Conservation (phyloP, 495 filamentous ascomycete species). For the Neurospora sp. region DNA sequence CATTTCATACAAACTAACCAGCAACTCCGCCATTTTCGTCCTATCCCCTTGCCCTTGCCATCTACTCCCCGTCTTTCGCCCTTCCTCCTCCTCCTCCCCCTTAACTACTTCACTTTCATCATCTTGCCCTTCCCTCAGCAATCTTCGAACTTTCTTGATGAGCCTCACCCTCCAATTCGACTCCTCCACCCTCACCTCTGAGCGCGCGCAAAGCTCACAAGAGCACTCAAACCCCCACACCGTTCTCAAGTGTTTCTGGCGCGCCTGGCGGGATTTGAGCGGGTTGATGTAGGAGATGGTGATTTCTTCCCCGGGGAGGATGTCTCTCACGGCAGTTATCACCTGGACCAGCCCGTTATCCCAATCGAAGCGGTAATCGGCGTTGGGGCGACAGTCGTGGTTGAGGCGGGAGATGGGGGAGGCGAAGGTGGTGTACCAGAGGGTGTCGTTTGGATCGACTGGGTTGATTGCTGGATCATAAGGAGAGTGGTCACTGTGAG, state of each 20-base stretch:
- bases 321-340: constrained; percentile 27
- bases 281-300: constrained; percentile 33
- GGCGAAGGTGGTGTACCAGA: constrained; percentile 17
- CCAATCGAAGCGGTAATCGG: constrained; percentile 31
- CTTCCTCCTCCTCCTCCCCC: constrained; percentile 10
- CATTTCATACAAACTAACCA: constrained; percentile 27
- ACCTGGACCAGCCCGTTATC: constrained; percentile 21
- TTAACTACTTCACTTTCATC: neutral
- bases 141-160: constrained; percentile 10
- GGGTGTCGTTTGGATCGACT: constrained; percentile 10
- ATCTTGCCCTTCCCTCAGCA: constrained; percentile 19
- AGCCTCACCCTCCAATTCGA: constrained; percentile 24
- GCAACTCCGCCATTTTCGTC: constrained; percentile 26
- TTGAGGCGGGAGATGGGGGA: constrained; percentile 31
- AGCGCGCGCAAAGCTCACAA: constrained; percentile 23
- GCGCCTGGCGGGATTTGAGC: constrained; percentile 14
- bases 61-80: constrained; percentile 11
- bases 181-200: constrained; percentile 11
- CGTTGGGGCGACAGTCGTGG: constrained; percentile 36
- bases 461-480: no score
- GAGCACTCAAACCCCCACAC: constrained; percentile 34
- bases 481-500: no score
- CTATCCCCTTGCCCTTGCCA: neutral
- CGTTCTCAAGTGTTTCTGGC: constrained; percentile 16
- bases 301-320: constrained; percentile 27